Conservation (phyloP, 164 flowering plant genomes). For the Piper betle region DNA sequence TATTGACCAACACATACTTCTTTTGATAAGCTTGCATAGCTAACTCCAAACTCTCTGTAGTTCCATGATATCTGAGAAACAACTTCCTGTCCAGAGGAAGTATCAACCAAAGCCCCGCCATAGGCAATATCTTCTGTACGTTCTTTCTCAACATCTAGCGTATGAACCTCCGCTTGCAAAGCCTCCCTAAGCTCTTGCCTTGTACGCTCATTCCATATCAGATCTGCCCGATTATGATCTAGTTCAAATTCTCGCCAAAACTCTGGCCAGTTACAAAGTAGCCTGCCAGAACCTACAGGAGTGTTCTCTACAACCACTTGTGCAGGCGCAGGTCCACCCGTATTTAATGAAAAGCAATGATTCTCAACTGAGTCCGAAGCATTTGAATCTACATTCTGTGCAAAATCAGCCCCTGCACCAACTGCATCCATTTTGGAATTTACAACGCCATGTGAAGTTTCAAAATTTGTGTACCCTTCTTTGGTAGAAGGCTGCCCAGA, state of each 20-base stretch:
- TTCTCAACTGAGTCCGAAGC: conserved; percentile 37
- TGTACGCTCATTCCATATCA: conserved; percentile 97
- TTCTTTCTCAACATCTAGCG: conserved; percentile 80
- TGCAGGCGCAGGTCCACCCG: conserved; percentile 82
- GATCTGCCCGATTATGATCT: conserved; percentile 97
- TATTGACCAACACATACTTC: conserved; percentile 99
- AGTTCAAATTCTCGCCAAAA: conserved; percentile 97
- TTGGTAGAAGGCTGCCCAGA: conserved; percentile 23
- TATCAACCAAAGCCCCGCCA: conserved; percentile 35
- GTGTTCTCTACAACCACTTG: conserved; percentile 92
- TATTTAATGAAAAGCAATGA: conserved; percentile 19
- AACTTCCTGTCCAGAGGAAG: conserved; percentile 40
- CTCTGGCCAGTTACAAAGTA: conserved; percentile 90
- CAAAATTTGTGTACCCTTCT: conserved; percentile 30
- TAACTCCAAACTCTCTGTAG: conserved; percentile 72
- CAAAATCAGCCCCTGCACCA: conserved; percentile 11
- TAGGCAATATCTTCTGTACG: conserved; percentile 92
- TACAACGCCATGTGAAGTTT: conserved; percentile 20
- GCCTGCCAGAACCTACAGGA: conserved; percentile 88
- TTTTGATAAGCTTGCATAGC: conserved; percentile 78
- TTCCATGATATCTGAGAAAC: conserved; percentile 90
- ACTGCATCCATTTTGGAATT: conserved; percentile 27
- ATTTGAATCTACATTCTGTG: conserved; percentile 31
- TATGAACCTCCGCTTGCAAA: conserved; percentile 89
- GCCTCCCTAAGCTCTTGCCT: conserved; percentile 86